Evolutionary conservation across 2,329 filamentous ascomycete species (phyloP), one percentile per base, ranked within the genome.

Genomic region (Cadophora sp.): DNA sequence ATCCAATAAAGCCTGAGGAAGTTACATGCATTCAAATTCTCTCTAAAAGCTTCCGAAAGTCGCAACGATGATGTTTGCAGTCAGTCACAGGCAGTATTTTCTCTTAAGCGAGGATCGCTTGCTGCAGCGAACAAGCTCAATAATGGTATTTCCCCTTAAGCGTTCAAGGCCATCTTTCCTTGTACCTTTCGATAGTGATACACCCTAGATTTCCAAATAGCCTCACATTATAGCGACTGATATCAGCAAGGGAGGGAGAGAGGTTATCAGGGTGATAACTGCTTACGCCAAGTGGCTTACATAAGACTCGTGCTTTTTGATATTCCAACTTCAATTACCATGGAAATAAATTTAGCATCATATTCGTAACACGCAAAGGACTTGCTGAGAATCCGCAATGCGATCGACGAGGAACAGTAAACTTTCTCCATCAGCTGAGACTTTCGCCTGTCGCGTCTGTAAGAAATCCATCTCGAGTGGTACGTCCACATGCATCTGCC

Each of bases 361-460:
- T 43, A 43, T 11, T 3, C 7, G 12, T 3, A 3, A 16, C 3
- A 43, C 14, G 37, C 14, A 43, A 8, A 16, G 12, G 3, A 8
- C 37, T 16, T 43, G 37, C 14, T 16, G 14, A 3, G n/a, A 43
- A 9, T 34, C 27, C 29, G 43, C 22, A 4, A 64, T 64, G 62
- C 48, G 48, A 9, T 64, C 48, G 22, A 64, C 48, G 19, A 31
- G 31, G n/a, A 40, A 22, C 27, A 29, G n/a, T 50, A 55, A 64
- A 43, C 6, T n/a, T 5, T 9, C 24, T n/a, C 50, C 50, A 46
- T 24, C 31, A 16, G 7, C 50, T 1, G 1, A 55, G 34, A 50
- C 12, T n/a, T 37, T 64, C 48, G 46, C 19, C 12, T 64, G 62
- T 56, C 48, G 62, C 22, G 26, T 64, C 22, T 64, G 62, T 46